Evolutionary conservation across 1,284 basidiomycete genomes (phyloP).

Genomic region (Marasmius sp.): DNA sequence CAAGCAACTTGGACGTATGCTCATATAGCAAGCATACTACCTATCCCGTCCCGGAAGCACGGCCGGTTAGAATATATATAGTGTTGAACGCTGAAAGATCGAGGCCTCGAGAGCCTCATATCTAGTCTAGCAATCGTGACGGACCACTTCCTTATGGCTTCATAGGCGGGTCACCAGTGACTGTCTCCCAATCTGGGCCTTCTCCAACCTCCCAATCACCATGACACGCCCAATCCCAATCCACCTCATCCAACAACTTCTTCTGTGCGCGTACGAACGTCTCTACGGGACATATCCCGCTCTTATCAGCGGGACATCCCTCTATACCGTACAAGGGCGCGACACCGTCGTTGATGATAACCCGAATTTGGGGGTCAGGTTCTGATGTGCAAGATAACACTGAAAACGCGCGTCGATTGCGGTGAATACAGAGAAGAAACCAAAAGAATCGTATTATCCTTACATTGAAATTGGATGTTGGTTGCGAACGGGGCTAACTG

Average conservation of each 20-base stretch:
- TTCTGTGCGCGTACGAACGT: slow-evolving; percentile 74
- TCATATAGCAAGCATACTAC: no score
- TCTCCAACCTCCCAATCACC: slow-evolving; percentile 67
- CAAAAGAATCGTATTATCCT: slow-evolving; percentile 25
- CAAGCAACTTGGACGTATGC: no score
- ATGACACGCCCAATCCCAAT: slow-evolving; percentile 77
- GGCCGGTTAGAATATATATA: no score
- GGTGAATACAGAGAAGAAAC: background rate
- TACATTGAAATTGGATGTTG: slow-evolving; percentile 75
- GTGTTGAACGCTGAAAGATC: no score
- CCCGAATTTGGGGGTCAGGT: slow-evolving; percentile 65
- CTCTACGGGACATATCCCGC: slow-evolving; percentile 81
- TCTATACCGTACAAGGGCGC: slow-evolving; percentile 75
- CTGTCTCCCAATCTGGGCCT: slow-evolving; percentile 61
- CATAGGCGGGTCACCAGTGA: slow-evolving; percentile 41
- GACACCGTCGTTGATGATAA: slow-evolving; percentile 88
- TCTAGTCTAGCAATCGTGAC: no score
- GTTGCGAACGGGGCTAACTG: slow-evolving; percentile 78
- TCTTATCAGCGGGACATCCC: slow-evolving; percentile 69
- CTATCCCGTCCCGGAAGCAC: no score
- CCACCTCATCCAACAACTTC: slow-evolving; percentile 65
- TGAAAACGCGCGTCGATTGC: slow-evolving; percentile 20
- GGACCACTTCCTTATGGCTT: background rate
- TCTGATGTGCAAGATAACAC: slow-evolving; percentile 57
- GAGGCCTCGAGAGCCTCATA: no score